These are phyloP conservation scores for Grosmannia serpens DNA, from an alignment of 2,329 filamentous ascomycete species.

Conservation along the genomic window DNA sequence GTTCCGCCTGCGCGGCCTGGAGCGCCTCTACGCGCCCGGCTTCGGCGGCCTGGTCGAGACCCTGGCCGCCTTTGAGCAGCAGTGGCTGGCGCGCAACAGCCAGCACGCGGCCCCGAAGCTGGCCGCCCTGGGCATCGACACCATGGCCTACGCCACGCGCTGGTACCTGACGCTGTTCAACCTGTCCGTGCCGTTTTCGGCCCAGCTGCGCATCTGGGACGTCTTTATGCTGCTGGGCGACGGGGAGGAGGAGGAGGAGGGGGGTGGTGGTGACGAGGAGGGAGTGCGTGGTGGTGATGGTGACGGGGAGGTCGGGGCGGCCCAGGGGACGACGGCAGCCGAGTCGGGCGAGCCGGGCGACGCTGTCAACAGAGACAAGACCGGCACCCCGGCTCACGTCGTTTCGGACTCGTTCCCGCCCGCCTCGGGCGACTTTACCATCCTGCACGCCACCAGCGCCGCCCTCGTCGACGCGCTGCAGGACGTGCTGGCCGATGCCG, in stretches of 20 bases:
- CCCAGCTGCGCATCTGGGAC: constrained; percentile 93
- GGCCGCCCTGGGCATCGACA: constrained; percentile 66
- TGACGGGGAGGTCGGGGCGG: neutral
- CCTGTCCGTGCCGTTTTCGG: constrained; percentile 85
- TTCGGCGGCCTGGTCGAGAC: constrained; percentile 83
- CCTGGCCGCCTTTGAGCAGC: constrained; percentile 69
- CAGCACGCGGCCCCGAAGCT: constrained; percentile 58
- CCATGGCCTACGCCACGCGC: constrained; percentile 87
- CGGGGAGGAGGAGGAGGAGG: neutral
- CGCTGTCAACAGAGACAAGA: no score
- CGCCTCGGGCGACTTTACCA: constrained; percentile 42
- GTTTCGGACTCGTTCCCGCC: no score
- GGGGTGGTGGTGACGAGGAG: neutral
- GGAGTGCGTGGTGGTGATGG: no score
- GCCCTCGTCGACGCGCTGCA: constrained; percentile 84
- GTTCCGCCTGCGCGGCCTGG: constrained; percentile 80
- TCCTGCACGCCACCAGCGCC: constrained; percentile 80
- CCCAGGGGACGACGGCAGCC: neutral
- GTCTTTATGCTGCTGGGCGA: constrained; percentile 93
- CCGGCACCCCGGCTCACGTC: no score
- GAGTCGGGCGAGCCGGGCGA: no score
- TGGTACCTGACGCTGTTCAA: constrained; percentile 99
- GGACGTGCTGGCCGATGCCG: constrained; percentile 78
- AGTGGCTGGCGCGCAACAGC: constrained; percentile 70
- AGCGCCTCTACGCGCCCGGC: constrained; percentile 70